Base-by-base conservation (phyloP, 495 filamentous ascomycete species). In the Amorphotheca resinae region DNA sequence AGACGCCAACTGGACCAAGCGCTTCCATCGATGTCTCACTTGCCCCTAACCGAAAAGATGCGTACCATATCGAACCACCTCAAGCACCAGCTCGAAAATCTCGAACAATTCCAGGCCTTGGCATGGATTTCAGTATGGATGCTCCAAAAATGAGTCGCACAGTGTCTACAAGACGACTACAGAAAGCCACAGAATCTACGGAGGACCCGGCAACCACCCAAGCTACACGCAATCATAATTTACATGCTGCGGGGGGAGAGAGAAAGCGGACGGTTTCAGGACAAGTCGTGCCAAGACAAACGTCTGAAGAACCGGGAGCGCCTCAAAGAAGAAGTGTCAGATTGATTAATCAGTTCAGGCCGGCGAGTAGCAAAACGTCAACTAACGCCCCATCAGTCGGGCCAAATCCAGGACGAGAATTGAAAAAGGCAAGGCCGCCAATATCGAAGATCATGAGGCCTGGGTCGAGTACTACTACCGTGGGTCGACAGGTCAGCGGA, bases 221-320 rank as follows among this genome's bases (percentile, higher is more conserved):
- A 30, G 34, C 46, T 2, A 9, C 49, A 16, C 33, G 49, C 7
- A 81, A 80, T 17, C 38, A 43, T 17, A 49, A 31, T 18, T 15
- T 55, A 14, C 22, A 30, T 4, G 35, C 44, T 26, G 22, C 33
- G 25, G 43, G 30, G 21, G 50, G 44, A 5, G 50, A 53, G 48
- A 74, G 84, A 55, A 95, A 93, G 63, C 73, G 87, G 45, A 93
- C 87, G 4, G 71, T 89, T 12, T 89, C 87, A 22, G 87, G 87
- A 2, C 82, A 89, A 52, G 74, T 75, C 11, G 75, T 82, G 7
- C 61, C 76, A 9, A 62, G 68, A 42, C 61, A 72, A 42, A 61
- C 58, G 11, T 69, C 70, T 33, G 68, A 74, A 41, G 82, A 87
- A 53, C 79, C 79, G 30, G 73, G 76, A 21, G 77, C 78, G 30